Conservation (phyloP, 2,329 filamentous ascomycete species). For the Aspergillus pseudoviridinutans region DNA sequence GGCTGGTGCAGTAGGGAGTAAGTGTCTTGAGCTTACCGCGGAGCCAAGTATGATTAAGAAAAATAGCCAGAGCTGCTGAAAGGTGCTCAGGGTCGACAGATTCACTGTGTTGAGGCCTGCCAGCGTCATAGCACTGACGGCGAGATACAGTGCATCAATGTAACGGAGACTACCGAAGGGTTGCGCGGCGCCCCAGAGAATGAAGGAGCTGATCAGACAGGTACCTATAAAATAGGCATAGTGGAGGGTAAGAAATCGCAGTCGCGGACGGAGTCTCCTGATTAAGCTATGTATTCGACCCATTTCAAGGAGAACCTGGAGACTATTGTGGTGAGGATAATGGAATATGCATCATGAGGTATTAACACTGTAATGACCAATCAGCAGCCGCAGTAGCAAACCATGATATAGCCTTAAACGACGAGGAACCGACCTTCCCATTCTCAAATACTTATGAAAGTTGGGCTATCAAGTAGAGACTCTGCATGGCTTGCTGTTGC, state of each 20-base stretch:
- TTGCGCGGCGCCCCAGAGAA: slow-evolving; percentile 48
- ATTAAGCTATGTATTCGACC: not conserved
- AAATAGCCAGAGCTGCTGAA: slow-evolving; percentile 46
- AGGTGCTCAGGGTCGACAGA: slow-evolving; percentile 44
- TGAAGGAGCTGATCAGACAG: slow-evolving; percentile 41
- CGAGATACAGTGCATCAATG: slow-evolving; percentile 45
- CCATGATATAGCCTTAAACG: too few species aligned
- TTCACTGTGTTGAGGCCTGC: slow-evolving; percentile 49
- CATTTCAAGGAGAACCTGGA: not conserved
- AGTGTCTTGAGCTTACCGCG: slow-evolving; percentile 15
- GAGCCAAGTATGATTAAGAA: slow-evolving; percentile 47
- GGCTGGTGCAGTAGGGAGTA: not conserved
- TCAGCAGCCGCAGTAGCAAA: too few species aligned
- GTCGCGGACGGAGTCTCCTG: not conserved
- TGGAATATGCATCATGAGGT: too few species aligned
- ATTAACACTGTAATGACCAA: too few species aligned
- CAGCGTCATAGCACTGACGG: slow-evolving; percentile 46
- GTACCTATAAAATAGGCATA: slow-evolving; percentile 47
- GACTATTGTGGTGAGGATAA: too few species aligned
- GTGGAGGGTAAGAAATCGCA: slow-evolving; percentile 43
- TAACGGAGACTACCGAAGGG: slow-evolving; percentile 41
- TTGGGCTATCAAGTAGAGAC: too few species aligned
- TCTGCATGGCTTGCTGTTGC: too few species aligned
- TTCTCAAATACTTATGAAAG: too few species aligned
- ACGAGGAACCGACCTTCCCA: too few species aligned